Evolutionary conservation across 495 filamentous ascomycete genomes (phyloP), one percentile per base, ranked within the genome.

Genomic region (Aspergillus egyptiacus): DNA sequence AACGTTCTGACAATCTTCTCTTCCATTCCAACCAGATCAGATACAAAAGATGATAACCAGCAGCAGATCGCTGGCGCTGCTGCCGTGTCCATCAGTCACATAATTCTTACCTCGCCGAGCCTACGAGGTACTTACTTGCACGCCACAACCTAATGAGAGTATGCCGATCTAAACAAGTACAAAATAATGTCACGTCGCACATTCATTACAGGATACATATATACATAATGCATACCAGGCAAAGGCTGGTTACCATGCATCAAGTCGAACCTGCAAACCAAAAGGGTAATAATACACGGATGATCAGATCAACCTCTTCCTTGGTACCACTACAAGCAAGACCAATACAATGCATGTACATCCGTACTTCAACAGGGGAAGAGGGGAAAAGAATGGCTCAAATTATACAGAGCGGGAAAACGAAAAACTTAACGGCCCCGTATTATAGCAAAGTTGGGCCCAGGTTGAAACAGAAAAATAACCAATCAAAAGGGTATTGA

Each of bases 141-240:
- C n/a, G n/a, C n/a, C n/a, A n/a, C n/a, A n/a, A n/a, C n/a, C n/a
- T n/a, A n/a, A n/a, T n/a, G n/a, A n/a, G n/a, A n/a, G n/a, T n/a
- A n/a, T n/a, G n/a, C n/a, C n/a, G n/a, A n/a, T n/a, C n/a, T n/a
- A n/a, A n/a, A n/a, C n/a, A n/a, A n/a, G n/a, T n/a, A n/a, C n/a
- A n/a, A n/a, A n/a, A n/a, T n/a, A 38, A 36, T 25, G 13, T 34
- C 31, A 27, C 36, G 31, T 54, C 25, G 51, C 53, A 39, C 46
- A 49, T 50, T 54, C 52, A 50, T 54, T 54, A 59, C 39, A 51
- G 46, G 23, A 51, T 53, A 52, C 50, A 53, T 59, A 55, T 59
- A 54, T 55, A 59, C 56, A 53, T 55, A 50, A 50, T 59, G 45
- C 53, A 59, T 59, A 38, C 40, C 48, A 43, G 52, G 50, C 34